These are phyloP conservation scores for Coemansia furcata DNA, from an alignment of 192 early-diverging fungal genomes.

Conservation along the genomic window DNA sequence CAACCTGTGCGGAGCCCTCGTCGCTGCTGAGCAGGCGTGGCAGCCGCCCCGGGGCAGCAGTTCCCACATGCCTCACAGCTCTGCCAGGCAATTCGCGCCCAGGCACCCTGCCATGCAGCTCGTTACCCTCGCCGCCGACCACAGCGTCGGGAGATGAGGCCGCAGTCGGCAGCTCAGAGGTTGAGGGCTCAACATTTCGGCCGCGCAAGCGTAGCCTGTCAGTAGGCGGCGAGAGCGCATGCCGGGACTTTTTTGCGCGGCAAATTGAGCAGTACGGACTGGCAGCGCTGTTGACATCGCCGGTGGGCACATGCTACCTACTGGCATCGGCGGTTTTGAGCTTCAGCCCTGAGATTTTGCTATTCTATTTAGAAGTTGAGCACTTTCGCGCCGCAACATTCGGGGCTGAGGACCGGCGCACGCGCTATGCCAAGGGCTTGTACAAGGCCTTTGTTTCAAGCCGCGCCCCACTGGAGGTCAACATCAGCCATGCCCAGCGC, in stretches of 20 bases:
- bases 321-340: constrained; percentile 36
- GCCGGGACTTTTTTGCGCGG: constrained; percentile 41
- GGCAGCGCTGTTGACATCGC: constrained; percentile 41
- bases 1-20: neutral
- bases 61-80: neutral
- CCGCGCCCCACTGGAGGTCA: constrained; percentile 46
- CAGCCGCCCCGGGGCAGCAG: neutral
- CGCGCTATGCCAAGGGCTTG: constrained; percentile 47
- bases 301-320: constrained; percentile 47
- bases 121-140: constrained; percentile 11
- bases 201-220: constrained; percentile 52
- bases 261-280: constrained; percentile 53
- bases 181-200: constrained; percentile 22
- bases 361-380: constrained; percentile 49
- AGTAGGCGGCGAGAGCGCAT: constrained; percentile 44
- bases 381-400: constrained; percentile 41
- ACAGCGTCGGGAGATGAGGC: constrained; percentile 8
- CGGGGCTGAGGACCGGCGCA: constrained; percentile 19
- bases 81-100: neutral
- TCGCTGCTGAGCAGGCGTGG: constrained; percentile 2
- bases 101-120: neutral
- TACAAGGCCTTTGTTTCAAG: constrained; percentile 51
- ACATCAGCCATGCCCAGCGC: constrained; percentile 48
- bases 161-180: neutral
- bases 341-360: constrained; percentile 39